Evolutionary conservation across 1,139 yeast species (phyloP), one percentile per base, ranked within the genome.

Genomic region (Geotrichum reessii): DNA sequence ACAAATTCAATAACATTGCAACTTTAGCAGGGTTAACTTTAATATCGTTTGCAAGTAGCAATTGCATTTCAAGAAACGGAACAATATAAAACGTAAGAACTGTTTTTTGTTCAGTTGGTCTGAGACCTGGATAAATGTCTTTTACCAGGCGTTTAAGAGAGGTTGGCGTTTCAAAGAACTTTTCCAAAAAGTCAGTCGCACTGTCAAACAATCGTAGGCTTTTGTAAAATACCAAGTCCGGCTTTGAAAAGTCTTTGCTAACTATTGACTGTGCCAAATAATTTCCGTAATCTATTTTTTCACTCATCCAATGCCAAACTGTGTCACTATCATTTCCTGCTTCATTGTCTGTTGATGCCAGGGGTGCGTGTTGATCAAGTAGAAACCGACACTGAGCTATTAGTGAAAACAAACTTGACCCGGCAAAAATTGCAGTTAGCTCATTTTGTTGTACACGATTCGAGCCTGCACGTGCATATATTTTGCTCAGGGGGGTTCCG

Each of bases 391-490:
- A 19, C 42, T 56, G 52, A 9, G 53, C 27, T 14, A 52, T 48
- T 11, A 49, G 22, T 28, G 58, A 52, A 27, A 47, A 56, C 14
- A 56, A 17, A n/a, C 52, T 52, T 17, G 58, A 56, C 19, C 58
- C 58, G 14, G 50, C 58, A 48, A 52, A 52, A 2, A 56, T 27
- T 7, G 54, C 52, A 28, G 42, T 49, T 21, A 56, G 42, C 37
- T 56, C 53, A 14, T 42, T 56, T 21, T n/a, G 25, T 31, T 56
- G 56, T 6, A 22, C 21, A n/a, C 22, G 52, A 17, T 19, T 25
- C 11, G 40, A 1, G 14, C 47, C 47, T 9, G 56, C 47, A 11
- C 56, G 40, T n/a, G 27, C n/a, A 40, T 56, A 56, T 4, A 56
- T 33, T 14, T 22, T 48, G 11, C 33, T 28, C 17, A 56, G 33